phyloP scores from a whole-genome alignment of 331 rosid genomes.

The Malus hybrid region DNA sequence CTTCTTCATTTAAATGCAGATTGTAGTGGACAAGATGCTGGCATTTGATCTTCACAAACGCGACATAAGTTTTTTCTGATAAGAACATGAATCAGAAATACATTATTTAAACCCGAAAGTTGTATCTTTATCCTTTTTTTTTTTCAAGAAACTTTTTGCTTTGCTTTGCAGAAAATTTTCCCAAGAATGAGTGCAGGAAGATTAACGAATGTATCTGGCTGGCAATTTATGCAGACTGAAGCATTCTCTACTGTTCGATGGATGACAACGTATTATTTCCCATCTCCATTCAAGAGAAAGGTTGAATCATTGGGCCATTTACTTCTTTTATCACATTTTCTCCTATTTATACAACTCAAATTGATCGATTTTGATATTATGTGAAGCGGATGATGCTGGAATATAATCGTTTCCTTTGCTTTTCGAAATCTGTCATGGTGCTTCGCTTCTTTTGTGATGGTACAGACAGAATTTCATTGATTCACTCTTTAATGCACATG shows the following conservation, averaged over 20 bases:
- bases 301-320: not conserved
- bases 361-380: not conserved
- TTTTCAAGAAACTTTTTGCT: not conserved
- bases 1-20: conserved; percentile 39
- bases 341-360: not conserved
- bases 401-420: not conserved
- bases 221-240: not conserved
- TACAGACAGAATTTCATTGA: not conserved
- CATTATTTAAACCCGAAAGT: not conserved
- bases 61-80: conserved; percentile 17
- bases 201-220: not conserved
- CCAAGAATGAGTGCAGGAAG: not conserved
- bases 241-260: not conserved
- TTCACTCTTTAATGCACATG: not conserved
- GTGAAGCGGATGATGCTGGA: not conserved
- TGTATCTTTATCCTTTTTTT: not conserved
- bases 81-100: too few relatives aligned
- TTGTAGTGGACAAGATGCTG: conserved; percentile 62
- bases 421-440: not conserved
- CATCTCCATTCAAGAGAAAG: not conserved
- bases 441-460: not conserved
- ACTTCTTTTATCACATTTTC: not conserved
- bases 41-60: conserved; percentile 55
- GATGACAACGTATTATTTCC: not conserved
- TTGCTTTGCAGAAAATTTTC: not conserved